Conservation (phyloP, 1,284 basidiomycete species). For the Coniophora puteana region DNA sequence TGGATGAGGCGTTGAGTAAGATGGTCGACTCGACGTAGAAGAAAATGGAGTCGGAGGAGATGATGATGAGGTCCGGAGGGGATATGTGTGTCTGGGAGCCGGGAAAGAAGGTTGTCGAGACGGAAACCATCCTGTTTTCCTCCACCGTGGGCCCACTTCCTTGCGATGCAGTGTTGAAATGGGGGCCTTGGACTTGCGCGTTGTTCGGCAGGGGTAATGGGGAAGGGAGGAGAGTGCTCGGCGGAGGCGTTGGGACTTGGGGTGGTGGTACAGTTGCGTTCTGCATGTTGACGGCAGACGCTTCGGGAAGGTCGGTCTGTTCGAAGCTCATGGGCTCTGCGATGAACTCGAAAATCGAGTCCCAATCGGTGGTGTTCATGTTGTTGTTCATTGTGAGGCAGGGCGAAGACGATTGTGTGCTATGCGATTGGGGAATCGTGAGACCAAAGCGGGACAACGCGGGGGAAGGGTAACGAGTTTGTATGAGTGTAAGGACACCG, state of each 20-base stretch:
- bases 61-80: conserved; percentile 32
- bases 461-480: too few species aligned
- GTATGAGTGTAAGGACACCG: too few species aligned
- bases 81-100: conserved; percentile 29
- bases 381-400: background rate
- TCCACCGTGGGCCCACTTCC: too few species aligned
- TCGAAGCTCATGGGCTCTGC: conserved; percentile 48
- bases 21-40: conserved; percentile 36
- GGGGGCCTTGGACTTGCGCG: conserved; percentile 36
- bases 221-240: conserved; percentile 28
- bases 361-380: conserved; percentile 54
- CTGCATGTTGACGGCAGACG: conserved; percentile 31
- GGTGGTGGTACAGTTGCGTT: conserved; percentile 22
- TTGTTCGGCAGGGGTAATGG: conserved; percentile 7
- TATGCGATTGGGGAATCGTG: too few species aligned
- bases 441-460: too few species aligned
- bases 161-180: too few species aligned
- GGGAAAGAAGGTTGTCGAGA: conserved; percentile 41
- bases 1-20: conserved; percentile 18
- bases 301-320: conserved; percentile 29
- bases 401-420: background rate
- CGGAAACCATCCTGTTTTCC: too few species aligned
- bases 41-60: conserved; percentile 41
- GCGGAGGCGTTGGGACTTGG: conserved; percentile 67
- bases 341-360: conserved; percentile 59